These are phyloP conservation scores for Penicillium hesseltinei DNA, from an alignment of 2,329 filamentous ascomycete genomes.

Conservation along the genomic window DNA sequence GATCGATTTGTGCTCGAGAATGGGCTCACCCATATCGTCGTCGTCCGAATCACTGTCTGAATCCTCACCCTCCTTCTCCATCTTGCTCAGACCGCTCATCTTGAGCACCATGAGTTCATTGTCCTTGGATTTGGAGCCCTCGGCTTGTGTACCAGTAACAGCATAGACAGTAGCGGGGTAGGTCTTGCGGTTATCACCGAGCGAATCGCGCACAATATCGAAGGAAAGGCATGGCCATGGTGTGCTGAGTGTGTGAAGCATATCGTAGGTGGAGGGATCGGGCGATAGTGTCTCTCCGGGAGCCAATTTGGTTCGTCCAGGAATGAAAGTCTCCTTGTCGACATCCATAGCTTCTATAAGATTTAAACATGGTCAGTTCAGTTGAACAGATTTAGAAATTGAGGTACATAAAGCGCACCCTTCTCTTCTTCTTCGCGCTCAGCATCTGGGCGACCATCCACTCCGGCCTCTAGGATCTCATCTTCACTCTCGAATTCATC, in stretches of 20 bases:
- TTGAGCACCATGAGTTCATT: conserved; percentile 97
- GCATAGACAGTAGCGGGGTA: conserved; percentile 96
- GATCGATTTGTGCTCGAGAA: conserved; percentile 88
- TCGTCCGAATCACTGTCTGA: conserved; percentile 70
- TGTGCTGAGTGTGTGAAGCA: conserved; percentile 91
- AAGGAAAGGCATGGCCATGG: conserved; percentile 98
- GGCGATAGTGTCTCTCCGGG: conserved; percentile 87
- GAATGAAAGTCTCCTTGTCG: conserved; percentile 92
- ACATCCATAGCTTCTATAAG: conserved; percentile 77
- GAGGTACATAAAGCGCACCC: conserved; percentile 47
- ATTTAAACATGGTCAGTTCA: neutral
- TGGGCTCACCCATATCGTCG: conserved; percentile 73
- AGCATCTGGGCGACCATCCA: conserved; percentile 86
- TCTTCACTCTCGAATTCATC: conserved; percentile 95
- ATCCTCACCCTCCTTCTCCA: conserved; percentile 70
- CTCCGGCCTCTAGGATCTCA: conserved; percentile 90
- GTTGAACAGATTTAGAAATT: neutral
- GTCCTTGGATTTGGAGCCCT: conserved; percentile 69
- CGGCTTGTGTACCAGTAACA: conserved; percentile 91
- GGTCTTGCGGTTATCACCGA: conserved; percentile 86
- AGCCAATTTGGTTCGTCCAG: conserved; percentile 86
- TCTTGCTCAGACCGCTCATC: conserved; percentile 84
- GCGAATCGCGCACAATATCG: conserved; percentile 79
- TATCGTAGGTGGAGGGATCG: conserved; percentile 92
- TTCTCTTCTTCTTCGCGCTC: conserved; percentile 87